Conservation (phyloP, 306 rosid species). For the Lagenaria siceraria region DNA sequence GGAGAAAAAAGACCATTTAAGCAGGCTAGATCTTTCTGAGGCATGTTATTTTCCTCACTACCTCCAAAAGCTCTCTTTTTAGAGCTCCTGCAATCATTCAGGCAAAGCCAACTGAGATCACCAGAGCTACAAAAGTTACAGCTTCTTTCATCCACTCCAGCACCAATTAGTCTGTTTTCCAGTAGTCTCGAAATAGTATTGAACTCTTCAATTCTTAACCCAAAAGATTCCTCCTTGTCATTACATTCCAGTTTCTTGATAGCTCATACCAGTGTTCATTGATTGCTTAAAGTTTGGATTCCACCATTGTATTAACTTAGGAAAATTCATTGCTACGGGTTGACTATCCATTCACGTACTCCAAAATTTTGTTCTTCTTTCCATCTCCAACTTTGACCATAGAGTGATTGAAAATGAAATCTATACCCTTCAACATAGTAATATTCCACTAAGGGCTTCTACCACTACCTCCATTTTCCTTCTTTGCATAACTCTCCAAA, state of each 20-base stretch:
- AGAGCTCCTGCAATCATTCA: not conserved
- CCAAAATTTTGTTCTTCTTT: not conserved
- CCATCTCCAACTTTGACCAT: not conserved
- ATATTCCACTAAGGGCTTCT: not conserved
- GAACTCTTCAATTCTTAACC: not conserved
- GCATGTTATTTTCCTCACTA: not conserved
- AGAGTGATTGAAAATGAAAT: not conserved
- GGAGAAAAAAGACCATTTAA: no score
- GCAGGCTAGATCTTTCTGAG: not conserved
- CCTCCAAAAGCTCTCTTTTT: not conserved
- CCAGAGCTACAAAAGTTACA: not conserved
- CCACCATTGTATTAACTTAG: not conserved
- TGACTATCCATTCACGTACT: not conserved
- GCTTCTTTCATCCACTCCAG: not conserved
- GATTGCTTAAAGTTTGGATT: not conserved
- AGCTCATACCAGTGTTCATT: not conserved
- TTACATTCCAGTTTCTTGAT: not conserved
- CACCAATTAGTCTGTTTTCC: not conserved
- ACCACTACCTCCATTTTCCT: not conserved
- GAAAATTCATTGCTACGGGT: not conserved
- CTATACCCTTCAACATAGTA: not conserved
- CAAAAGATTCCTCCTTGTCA: not conserved
- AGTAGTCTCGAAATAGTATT: not conserved
- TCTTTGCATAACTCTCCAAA: not conserved
- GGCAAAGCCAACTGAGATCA: not conserved